Conservation (phyloP, 192 early-diverging fungal species). For the Podila epigama region DNA sequence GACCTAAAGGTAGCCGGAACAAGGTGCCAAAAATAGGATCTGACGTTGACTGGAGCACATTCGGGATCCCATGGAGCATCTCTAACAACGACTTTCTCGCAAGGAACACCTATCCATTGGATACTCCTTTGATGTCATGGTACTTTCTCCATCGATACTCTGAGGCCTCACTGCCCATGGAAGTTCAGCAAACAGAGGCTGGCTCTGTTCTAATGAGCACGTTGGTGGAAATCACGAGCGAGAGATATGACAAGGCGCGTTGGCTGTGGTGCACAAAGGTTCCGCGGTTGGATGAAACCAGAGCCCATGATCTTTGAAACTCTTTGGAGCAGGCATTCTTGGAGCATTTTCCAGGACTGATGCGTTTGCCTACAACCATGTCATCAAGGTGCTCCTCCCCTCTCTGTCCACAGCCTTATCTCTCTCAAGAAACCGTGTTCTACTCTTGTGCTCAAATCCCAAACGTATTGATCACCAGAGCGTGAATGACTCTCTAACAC, state of each 20-base stretch:
- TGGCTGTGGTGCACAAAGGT: conserved; percentile 9
- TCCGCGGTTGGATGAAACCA: neutral
- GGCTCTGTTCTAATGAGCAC: neutral
- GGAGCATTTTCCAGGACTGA: conserved; percentile 1
- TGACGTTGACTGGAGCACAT: conserved; percentile 9
- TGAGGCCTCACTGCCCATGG: neutral
- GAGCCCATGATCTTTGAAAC: neutral
- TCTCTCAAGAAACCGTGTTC: neutral
- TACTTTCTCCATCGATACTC: neutral
- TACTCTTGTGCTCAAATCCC: neutral
- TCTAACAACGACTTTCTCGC: neutral
- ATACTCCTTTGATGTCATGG: conserved; percentile 21
- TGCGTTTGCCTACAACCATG: neutral
- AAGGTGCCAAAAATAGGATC: conserved; percentile 8
- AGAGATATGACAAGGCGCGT: conserved; percentile 6
- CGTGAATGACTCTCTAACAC: neutral
- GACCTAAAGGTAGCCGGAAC: neutral
- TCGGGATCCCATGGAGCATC: conserved; percentile 32
- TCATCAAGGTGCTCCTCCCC: neutral
- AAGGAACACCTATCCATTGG: conserved; percentile 15
- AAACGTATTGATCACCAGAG: neutral
- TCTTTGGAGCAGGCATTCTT: neutral
- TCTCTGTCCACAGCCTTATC: conserved; percentile 3
- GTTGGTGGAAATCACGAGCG: neutral
- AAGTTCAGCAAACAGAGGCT: neutral